Conservation (phyloP, 768 basidiomycete species). For the Suillus fuscotomentosus region DNA sequence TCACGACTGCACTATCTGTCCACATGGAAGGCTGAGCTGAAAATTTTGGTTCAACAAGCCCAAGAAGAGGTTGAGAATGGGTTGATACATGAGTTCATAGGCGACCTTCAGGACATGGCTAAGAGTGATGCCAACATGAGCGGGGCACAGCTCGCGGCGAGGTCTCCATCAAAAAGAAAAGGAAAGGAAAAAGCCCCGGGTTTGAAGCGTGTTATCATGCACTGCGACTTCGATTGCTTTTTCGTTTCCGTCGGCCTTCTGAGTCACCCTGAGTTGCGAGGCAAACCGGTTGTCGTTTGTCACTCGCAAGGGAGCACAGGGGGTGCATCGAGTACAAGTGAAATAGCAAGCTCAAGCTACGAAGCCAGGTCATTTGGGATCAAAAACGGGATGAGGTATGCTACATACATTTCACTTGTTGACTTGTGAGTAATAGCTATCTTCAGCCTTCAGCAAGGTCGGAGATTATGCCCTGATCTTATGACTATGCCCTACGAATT, state of each 20-base stretch:
- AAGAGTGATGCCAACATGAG: conserved; percentile 46
- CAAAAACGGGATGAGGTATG: conserved; percentile 92
- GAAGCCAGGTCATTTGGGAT: conserved; percentile 88
- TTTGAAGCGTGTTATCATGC: conserved; percentile 73
- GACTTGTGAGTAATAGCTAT: conserved; percentile 5
- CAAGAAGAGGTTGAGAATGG: conserved; percentile 64
- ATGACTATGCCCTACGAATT: conserved; percentile 93
- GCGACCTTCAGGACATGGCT: neutral
- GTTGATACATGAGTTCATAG: conserved; percentile 8
- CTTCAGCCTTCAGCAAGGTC: conserved; percentile 72
- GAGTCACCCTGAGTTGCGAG: conserved; percentile 74
- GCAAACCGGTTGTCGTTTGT: conserved; percentile 92
- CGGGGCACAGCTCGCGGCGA: conserved; percentile 47
- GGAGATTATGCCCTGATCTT: conserved; percentile 70
- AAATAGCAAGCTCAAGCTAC: conserved; percentile 93
- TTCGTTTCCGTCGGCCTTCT: conserved; percentile 92
- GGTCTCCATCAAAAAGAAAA: conserved; percentile 47
- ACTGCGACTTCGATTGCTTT: conserved; percentile 95
- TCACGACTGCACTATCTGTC: conserved; percentile 92
- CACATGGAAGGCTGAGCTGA: conserved; percentile 90
- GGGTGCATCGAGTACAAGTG: conserved; percentile 80
- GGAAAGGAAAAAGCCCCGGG: conserved; percentile 52
- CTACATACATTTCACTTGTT: neutral
- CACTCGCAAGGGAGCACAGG: conserved; percentile 83
- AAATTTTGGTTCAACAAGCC: conserved; percentile 73